phyloP scores from a whole-genome alignment of 2,329 filamentous ascomycete species.

The Geosmithia morbida region DNA sequence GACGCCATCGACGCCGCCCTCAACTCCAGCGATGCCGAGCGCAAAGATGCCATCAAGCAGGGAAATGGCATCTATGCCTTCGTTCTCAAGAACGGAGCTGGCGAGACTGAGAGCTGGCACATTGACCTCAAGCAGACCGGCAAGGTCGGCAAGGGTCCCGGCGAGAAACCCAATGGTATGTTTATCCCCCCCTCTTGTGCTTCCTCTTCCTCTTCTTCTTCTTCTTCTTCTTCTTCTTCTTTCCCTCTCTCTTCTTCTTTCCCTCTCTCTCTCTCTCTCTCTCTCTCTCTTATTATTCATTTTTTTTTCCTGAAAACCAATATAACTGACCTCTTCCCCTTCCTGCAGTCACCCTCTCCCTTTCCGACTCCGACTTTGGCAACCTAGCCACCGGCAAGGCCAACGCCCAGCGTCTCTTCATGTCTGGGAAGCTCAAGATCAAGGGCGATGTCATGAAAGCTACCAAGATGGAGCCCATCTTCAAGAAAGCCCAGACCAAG shows the following conservation, averaged over 20 bases:
- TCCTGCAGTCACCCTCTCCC: constrained; percentile 61
- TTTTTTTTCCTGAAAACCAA: not conserved
- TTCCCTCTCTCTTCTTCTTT: not conserved
- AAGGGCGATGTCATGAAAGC: constrained; percentile 98
- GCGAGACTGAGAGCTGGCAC: constrained; percentile 77
- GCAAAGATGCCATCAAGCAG: constrained; percentile 80
- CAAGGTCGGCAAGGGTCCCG: constrained; percentile 61
- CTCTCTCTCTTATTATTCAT: not conserved
- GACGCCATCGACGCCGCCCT: constrained; percentile 71
- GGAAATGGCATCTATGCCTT: constrained; percentile 83
- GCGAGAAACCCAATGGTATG: constrained; percentile 69
- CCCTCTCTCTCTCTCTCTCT: not conserved
- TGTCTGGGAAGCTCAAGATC: constrained; percentile 97
- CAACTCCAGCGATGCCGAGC: constrained; percentile 51
- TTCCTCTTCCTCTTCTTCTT: not conserved
- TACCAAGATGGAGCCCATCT: constrained; percentile 85
- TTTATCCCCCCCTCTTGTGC: not conserved
- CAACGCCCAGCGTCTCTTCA: constrained; percentile 90
- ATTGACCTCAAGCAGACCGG: constrained; percentile 91
- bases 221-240: not conserved
- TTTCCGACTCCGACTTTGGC: constrained; percentile 78
- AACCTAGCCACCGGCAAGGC: constrained; percentile 75
- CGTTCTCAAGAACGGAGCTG: constrained; percentile 74
- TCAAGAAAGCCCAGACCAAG: constrained; percentile 76
- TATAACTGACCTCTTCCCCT: no score